A percentile compares a stretch with the other conserved stretches of the same genome.
Evolutionary conservation across 2,329 filamentous ascomycete genomes (phyloP).

Genomic region (Biscogniauxia marginata): DNA sequence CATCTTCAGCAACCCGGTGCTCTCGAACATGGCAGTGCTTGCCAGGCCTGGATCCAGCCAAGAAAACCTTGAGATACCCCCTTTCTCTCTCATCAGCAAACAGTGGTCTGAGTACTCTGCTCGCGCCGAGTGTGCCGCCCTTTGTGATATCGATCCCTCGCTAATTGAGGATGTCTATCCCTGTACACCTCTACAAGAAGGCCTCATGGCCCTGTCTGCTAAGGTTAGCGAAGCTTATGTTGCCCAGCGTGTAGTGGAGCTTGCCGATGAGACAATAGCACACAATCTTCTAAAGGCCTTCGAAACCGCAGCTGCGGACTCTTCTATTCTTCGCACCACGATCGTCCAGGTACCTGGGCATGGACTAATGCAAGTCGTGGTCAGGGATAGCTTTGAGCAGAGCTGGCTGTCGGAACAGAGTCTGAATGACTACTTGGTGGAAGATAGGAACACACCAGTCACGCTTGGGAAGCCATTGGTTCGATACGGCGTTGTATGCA

Average conservation of each 20-base stretch:
- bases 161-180: constrained; percentile 52
- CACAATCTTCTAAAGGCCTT: constrained; percentile 43
- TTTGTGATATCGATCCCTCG: constrained; percentile 38
- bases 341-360: constrained; percentile 45
- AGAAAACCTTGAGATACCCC: constrained; percentile 26
- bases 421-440: constrained; percentile 40
- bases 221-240: constrained; percentile 53
- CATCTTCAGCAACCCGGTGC: constrained; percentile 45
- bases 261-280: constrained; percentile 37
- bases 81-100: constrained; percentile 41
- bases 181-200: constrained; percentile 54
- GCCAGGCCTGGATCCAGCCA: constrained; percentile 28
- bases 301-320: constrained; percentile 36
- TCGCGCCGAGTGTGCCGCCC: constrained; percentile 36
- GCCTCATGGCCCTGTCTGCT: constrained; percentile 51
- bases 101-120: constrained; percentile 36
- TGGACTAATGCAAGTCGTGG: constrained; percentile 48
- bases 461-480: constrained; percentile 46
- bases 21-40: constrained; percentile 43
- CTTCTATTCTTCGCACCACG: constrained; percentile 47
- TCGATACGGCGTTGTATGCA: constrained; percentile 43
- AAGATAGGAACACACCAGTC: constrained; percentile 41
- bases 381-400: constrained; percentile 37
- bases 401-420: constrained; percentile 34
- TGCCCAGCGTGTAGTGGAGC: constrained; percentile 46